phyloP scores from a whole-genome alignment of 2,329 filamentous ascomycete genomes.

The Xylaria polymorpha region DNA sequence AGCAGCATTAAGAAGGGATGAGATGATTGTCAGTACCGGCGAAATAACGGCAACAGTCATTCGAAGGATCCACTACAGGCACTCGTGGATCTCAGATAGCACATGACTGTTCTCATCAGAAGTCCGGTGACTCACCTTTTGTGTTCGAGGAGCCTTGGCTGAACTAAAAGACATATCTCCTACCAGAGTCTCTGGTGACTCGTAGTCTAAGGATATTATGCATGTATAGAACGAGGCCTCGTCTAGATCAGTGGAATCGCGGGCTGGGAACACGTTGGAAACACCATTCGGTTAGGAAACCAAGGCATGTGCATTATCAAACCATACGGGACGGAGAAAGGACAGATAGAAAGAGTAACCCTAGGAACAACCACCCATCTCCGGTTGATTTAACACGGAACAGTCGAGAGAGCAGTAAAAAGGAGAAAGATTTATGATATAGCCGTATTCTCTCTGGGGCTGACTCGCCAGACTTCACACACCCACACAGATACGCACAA shows the following conservation, averaged over 20 bases:
- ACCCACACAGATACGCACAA: conserved; percentile 51
- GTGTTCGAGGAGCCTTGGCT: not conserved
- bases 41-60: not conserved
- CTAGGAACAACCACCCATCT: conserved; percentile 50
- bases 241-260: not conserved
- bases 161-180: not conserved
- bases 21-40: not conserved
- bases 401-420: conserved; percentile 57
- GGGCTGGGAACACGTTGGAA: not conserved
- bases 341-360: conserved; percentile 49
- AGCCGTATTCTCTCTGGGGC: conserved; percentile 55
- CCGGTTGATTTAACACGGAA: conserved; percentile 49
- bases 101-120: conserved; percentile 1
- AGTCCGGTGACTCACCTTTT: conserved; percentile 21
- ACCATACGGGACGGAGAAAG: conserved; percentile 48
- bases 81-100: not conserved
- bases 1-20: not conserved
- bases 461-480: conserved; percentile 53
- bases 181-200: not conserved
- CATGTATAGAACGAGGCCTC: not conserved
- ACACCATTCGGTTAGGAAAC: conserved; percentile 32
- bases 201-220: not conserved
- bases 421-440: conserved; percentile 62
- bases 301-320: conserved; percentile 49
- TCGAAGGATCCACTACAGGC: not conserved